phyloP scores from a whole-genome alignment of 2,329 filamentous ascomycete species.

The Furcasterigmium sp. region DNA sequence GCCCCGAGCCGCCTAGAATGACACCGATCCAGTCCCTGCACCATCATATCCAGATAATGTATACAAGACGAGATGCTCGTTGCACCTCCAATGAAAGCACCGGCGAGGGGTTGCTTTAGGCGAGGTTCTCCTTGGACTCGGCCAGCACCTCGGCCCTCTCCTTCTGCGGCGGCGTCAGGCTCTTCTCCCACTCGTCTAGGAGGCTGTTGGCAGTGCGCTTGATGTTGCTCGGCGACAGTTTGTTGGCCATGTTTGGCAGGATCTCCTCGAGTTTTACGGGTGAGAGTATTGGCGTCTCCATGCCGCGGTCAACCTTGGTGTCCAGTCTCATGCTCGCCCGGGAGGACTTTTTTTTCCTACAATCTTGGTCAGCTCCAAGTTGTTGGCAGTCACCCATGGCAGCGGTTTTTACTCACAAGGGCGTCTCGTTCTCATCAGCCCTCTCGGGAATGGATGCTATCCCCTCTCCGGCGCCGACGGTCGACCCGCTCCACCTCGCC shows the following conservation, averaged over 20 bases:
- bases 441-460: slow-evolving; percentile 41
- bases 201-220: slow-evolving; percentile 78
- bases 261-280: slow-evolving; percentile 47
- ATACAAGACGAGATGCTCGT: not conserved
- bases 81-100: not conserved
- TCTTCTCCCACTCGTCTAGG: slow-evolving; percentile 89
- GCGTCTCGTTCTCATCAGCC: slow-evolving; percentile 36
- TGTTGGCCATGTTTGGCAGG: slow-evolving; percentile 66
- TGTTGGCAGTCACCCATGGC: not conserved
- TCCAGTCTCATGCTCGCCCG: slow-evolving; percentile 22
- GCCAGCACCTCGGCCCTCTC: slow-evolving; percentile 10
- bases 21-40: no score
- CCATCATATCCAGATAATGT: not conserved
- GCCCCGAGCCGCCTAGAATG: no score
- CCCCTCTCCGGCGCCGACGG: slow-evolving; percentile 38
- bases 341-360: slow-evolving; percentile 26
- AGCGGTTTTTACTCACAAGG: slow-evolving; percentile 37
- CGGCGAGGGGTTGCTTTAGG: slow-evolving; percentile 1
- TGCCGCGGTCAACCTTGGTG: slow-evolving; percentile 12
- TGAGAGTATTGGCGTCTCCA: slow-evolving; percentile 16
- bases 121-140: slow-evolving; percentile 10
- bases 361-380: not conserved
- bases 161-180: slow-evolving; percentile 48
- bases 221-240: slow-evolving; percentile 69
- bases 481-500: slow-evolving; percentile 60